Base-by-base conservation (phyloP, 345 rosid species). In the Salix caprea region DNA sequence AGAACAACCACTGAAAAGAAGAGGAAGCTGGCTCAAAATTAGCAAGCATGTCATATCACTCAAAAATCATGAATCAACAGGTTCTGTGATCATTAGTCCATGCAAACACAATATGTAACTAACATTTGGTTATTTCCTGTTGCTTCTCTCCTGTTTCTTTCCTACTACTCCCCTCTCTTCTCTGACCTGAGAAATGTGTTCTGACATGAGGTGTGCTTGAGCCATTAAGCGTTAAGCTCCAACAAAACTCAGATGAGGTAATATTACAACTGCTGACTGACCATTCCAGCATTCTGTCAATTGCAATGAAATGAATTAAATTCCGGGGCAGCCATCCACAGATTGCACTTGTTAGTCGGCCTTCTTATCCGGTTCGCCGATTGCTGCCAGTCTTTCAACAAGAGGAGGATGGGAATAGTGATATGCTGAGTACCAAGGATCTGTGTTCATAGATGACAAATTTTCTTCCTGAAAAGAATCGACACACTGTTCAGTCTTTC, bases 321-420 rank as follows among this genome's bases (percentile, higher is more conserved):
- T 67, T 42, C 65, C 44, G 21, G 19, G 60, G 54, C 32, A 24
- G 62, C 64, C 66, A 46, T 50, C 46, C 74, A 1, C 30, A 37
- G 5, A 71, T 72, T 62, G 66, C 50, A 32, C 67, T 67, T 23
- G 80, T 93, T 84, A 96, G 72, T 91, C 91, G 16, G 77, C 83
- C 89, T 96, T 96, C 73, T 92, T 92, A 70, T 86, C 97, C 4
- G 85, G 71, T 81, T 83, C 87, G 74, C 91, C 97, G 12, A 96
- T 79, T 28, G 95, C 98, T 24, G 91, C 87, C 86, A 96, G 83
- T 82, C 99, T 88, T 85, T 96, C 99, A 0, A 92, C 99, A 24
- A 94, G 92, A 7, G 97, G 97, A 76, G 98, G 98, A 74, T 92
- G 99, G 69, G 99, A 96, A 79, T 96, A 92, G 87, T 96, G 99